Conservation (phyloP, 73 alveolate species). For the Paramecium caudatum region DNA sequence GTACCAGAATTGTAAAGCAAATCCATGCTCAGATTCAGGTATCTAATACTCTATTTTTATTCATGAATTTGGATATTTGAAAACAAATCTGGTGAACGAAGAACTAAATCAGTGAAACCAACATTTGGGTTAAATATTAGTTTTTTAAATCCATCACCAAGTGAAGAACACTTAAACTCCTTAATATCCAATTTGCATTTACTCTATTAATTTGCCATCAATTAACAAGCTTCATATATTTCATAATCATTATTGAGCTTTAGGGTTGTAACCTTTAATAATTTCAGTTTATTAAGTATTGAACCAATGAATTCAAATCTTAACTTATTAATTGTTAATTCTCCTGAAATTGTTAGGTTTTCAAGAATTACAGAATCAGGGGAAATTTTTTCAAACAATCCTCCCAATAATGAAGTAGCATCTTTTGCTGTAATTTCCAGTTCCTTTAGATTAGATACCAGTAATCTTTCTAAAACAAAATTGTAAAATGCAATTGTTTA, state of each 20-base stretch:
- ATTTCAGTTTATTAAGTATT: background rate
- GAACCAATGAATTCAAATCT: background rate
- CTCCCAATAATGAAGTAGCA: background rate
- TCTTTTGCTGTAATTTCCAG: too few species aligned
- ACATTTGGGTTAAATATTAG: background rate
- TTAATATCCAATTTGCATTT: background rate
- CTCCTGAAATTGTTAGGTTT: background rate
- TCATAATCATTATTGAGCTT: background rate
- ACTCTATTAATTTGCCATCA: background rate
- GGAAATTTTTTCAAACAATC: background rate
- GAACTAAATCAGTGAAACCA: background rate
- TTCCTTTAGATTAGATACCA: too few species aligned
- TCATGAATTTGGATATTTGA: background rate
- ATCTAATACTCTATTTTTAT: background rate
- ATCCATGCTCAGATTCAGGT: slow-evolving; percentile 2
- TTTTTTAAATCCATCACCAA: background rate
- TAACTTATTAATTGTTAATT: background rate
- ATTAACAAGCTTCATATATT: background rate
- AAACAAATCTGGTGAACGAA: background rate
- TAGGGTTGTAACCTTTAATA: background rate
- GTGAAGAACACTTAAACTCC: background rate
- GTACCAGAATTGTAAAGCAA: background rate
- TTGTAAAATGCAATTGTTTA: too few species aligned
- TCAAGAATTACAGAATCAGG: background rate
- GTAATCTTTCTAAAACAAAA: too few species aligned